Conservation (phyloP, 2,329 filamentous ascomycete species). For the Cadophora sp. region DNA sequence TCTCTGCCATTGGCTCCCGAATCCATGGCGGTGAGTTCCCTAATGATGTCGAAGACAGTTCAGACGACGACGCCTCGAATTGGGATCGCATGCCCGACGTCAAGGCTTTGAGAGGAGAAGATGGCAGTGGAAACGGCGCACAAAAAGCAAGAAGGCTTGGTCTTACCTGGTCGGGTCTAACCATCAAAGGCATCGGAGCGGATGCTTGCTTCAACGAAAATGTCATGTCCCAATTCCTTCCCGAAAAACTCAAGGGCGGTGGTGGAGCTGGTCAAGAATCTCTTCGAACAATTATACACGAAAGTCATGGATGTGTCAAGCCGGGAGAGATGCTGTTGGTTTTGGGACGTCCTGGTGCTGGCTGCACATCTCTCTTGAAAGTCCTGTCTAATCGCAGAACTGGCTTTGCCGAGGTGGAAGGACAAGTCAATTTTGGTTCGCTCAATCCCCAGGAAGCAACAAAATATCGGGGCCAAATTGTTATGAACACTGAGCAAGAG, state of each 20-base stretch:
- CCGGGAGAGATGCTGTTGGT: conserved; percentile 77
- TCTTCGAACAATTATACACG: conserved; percentile 68
- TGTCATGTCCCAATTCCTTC: conserved; percentile 40
- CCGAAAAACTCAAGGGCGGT: conserved; percentile 48
- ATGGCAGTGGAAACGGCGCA: conserved; percentile 29
- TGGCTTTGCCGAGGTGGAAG: conserved; percentile 64
- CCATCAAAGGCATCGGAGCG: conserved; percentile 41
- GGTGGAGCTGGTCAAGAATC: conserved; percentile 61
- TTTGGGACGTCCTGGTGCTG: conserved; percentile 70
- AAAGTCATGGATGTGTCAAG: conserved; percentile 71
- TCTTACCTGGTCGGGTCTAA: conserved; percentile 43
- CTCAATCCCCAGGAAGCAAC: conserved; percentile 50
- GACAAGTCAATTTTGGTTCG: conserved; percentile 63
- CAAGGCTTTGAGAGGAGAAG: conserved; percentile 31
- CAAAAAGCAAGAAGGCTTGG: conserved; percentile 42
- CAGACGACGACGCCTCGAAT: conserved; percentile 18
- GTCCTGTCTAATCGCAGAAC: conserved; percentile 68
- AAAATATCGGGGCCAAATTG: conserved; percentile 62
- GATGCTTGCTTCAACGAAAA: conserved; percentile 43
- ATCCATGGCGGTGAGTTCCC: neutral
- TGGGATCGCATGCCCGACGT: conserved; percentile 44
- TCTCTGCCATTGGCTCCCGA: neutral
- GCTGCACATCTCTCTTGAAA: conserved; percentile 75
- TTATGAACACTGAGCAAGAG: conserved; percentile 61
- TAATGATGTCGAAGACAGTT: neutral